Percentiles rank a stretch among this genome's conserved stretches.
Conservation (phyloP, 1,139 yeast species). For the Geotrichum histeridarum region DNA sequence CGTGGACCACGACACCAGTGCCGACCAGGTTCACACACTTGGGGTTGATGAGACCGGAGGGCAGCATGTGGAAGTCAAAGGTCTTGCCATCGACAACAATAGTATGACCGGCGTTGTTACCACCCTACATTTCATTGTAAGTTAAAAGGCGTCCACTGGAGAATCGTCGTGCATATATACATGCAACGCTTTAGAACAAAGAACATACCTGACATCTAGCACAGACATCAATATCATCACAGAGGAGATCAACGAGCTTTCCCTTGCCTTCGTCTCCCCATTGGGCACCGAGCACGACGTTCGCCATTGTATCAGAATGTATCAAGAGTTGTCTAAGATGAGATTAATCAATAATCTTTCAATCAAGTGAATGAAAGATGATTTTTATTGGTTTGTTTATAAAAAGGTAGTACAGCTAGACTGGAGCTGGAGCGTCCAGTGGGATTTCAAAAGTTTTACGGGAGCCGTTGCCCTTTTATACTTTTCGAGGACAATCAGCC, state of each 20-base stretch:
- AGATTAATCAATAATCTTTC: neutral
- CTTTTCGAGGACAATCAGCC: neutral
- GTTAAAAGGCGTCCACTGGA: neutral
- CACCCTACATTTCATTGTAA: conserved; percentile 48
- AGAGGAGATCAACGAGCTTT: conserved; percentile 85
- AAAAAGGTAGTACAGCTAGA: conserved; percentile 19
- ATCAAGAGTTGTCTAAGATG: neutral
- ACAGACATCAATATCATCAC: conserved; percentile 92
- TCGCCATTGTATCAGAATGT: conserved; percentile 51
- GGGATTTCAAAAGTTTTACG: conserved; percentile 11
- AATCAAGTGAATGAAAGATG: neutral
- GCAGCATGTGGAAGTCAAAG: conserved; percentile 97
- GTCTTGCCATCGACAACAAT: conserved; percentile 83
- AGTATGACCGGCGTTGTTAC: conserved; percentile 98
- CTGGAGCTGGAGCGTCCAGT: conserved; percentile 22
- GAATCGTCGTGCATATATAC: no score
- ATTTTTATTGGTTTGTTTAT: neutral
- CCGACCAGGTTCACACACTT: conserved; percentile 87
- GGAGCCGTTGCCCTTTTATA: conserved; percentile 8
- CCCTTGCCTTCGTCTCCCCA: conserved; percentile 99
- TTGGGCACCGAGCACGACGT: conserved; percentile 94
- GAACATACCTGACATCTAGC: conserved; percentile 73
- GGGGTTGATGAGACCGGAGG: conserved; percentile 92
- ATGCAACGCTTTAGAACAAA: neutral
- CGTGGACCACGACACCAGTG: conserved; percentile 93